Base-by-base conservation (phyloP, 148 eudicot species). In the Rhododendron kiyosumense region DNA sequence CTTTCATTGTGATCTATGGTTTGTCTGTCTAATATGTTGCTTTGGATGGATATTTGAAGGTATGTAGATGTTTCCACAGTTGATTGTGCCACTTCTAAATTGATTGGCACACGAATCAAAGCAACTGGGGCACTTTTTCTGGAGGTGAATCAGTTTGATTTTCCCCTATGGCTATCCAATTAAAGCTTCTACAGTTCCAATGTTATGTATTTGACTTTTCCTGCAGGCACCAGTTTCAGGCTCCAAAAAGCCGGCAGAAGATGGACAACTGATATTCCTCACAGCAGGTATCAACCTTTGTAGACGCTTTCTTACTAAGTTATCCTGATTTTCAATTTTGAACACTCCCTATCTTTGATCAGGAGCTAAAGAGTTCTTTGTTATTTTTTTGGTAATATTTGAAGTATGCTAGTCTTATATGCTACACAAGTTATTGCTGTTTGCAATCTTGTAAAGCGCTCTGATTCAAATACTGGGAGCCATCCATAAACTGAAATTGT, bases 161-260 rank as follows among this genome's bases (percentile, higher is more conserved):
- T 86, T 15, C 81, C 63, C 63, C 57, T 69, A 71, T 54, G 18
- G 48, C 34, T 41, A 75, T 51, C 81, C n/a, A 2, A 49, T 69
- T 81, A 36, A 51, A 17, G 22, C 82, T 51, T 86, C 65, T 73
- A 7, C 43, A 15, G 51, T 51, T 0, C 69, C 49, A 49, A 17
- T 18, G 76, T 43, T 78, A 17, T 20, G 15, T 57, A 36, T 87
- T 45, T 77, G 63, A 59, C 52, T 85, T 74, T 81, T 86, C 69
- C 82, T 43, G 34, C 78, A 96, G 99, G 99, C 99, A 88, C 99
- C 98, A 49, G 99, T 96, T 89, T 96, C 98, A 81, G 99, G 99
- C 84, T 96, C 99, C 61, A 96, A 95, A 87, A 94, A 95, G 87
- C 99, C 98, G 12, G 99, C 99, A 61, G 99, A 95, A 86, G 99